phyloP scores from a whole-genome alignment of 75 land plant species.

The Gnetum montanum region DNA sequence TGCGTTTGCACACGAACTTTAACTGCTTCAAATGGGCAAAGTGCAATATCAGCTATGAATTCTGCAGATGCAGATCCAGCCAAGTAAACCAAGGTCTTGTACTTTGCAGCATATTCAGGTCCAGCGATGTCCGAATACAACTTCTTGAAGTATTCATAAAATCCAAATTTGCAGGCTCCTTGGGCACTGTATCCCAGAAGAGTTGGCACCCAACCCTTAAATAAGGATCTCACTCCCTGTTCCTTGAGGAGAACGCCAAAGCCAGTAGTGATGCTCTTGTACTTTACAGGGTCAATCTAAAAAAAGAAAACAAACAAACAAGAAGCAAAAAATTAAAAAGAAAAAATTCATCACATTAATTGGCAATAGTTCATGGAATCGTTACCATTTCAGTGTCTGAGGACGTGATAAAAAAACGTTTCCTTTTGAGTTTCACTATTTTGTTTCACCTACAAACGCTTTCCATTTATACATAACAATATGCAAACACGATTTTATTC shows the following conservation, averaged over 20 bases:
- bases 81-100: constrained; percentile 78
- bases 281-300: constrained; percentile 85
- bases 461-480: no score
- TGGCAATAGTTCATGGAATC: neutral
- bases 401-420: neutral
- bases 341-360: neutral
- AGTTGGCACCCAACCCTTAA: constrained; percentile 88
- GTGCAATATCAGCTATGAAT: constrained; percentile 80
- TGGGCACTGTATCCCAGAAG: constrained; percentile 86
- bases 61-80: constrained; percentile 96
- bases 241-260: constrained; percentile 55
- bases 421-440: neutral
- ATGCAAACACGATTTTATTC: no score
- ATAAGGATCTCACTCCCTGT: constrained; percentile 68
- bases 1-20: constrained; percentile 90
- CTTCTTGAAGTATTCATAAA: constrained; percentile 93
- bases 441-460: neutral
- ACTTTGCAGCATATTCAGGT: constrained; percentile 63
- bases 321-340: neutral
- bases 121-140: constrained; percentile 81
- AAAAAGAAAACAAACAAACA: neutral
- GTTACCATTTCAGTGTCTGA: neutral
- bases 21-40: constrained; percentile 92
- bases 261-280: constrained; percentile 61
- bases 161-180: constrained; percentile 92